phyloP scores from a whole-genome alignment of 2,329 filamentous ascomycete genomes.

The Phoma sp. region DNA sequence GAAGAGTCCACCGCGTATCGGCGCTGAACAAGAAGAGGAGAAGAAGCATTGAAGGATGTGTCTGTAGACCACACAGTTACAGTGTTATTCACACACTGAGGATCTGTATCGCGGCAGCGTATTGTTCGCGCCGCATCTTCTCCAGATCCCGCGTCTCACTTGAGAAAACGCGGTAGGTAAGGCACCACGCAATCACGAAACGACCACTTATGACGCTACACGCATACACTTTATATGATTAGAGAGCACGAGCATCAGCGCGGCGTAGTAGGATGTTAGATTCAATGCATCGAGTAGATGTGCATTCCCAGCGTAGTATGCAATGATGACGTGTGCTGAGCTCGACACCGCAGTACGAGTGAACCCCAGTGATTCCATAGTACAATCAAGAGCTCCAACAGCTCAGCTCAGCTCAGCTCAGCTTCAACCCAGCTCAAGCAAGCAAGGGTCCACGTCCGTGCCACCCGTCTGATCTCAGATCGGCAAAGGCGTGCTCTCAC shows the following conservation, averaged over 20 bases:
- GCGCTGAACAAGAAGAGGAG: conserved; percentile 36
- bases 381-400: background rate
- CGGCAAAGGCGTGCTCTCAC: conserved; percentile 17
- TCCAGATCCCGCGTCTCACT: no score
- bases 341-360: background rate
- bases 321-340: no score
- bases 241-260: conserved; percentile 8
- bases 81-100: no score
- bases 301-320: no score
- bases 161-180: background rate
- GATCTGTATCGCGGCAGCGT: background rate
- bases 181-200: background rate
- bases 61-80: no score
- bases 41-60: conserved; percentile 12
- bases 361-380: no score
- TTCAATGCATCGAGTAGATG: background rate
- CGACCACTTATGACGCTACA: no score
- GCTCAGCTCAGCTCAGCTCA: background rate
- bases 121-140: no score
- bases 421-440: background rate
- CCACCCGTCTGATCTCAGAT: conserved; percentile 5
- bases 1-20: conserved; percentile 49
- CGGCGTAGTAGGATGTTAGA: conserved; percentile 1
- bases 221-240: no score
- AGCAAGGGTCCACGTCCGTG: conserved; percentile 3